A percentile compares a stretch with the other conserved stretches of the same genome.
Conservation (phyloP, 257 asterid genomes). For the Solanum medicagineum region DNA sequence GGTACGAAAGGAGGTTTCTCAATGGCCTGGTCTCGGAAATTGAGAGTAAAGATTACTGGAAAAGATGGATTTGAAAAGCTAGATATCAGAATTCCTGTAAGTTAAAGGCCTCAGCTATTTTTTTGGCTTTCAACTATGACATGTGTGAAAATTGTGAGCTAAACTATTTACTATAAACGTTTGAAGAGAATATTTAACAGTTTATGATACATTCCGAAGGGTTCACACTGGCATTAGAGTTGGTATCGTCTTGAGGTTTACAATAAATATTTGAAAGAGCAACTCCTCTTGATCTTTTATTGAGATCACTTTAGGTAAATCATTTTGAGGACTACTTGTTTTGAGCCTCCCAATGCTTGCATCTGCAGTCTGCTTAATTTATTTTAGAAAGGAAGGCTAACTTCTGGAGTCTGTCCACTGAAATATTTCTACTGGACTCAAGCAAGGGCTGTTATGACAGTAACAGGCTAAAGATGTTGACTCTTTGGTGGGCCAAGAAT, state of each 20-base stretch:
- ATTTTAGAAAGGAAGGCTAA: not conserved
- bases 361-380: not conserved
- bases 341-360: not conserved
- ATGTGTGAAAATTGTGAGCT: not conserved
- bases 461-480: not conserved
- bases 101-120: conserved; percentile 7
- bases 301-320: not conserved
- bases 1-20: conserved; percentile 35
- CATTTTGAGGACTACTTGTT: not conserved
- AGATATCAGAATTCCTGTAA: conserved; percentile 83
- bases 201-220: not conserved
- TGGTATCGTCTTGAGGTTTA: not conserved
- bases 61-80: conserved; percentile 82
- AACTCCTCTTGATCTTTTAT: not conserved
- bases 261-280: not conserved
- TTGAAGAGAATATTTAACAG: not conserved
- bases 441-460: not conserved
- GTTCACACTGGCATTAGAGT: not conserved
- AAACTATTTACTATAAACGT: not conserved
- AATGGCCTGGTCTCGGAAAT: conserved; percentile 62
- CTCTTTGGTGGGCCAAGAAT: not conserved
- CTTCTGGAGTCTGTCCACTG: not conserved
- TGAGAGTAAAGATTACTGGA: conserved; percentile 82
- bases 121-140: not conserved
- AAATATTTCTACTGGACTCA: not conserved